Base-by-base conservation (phyloP, 2,329 filamentous ascomycete genomes). In the Exophiala lecanii-corni region DNA sequence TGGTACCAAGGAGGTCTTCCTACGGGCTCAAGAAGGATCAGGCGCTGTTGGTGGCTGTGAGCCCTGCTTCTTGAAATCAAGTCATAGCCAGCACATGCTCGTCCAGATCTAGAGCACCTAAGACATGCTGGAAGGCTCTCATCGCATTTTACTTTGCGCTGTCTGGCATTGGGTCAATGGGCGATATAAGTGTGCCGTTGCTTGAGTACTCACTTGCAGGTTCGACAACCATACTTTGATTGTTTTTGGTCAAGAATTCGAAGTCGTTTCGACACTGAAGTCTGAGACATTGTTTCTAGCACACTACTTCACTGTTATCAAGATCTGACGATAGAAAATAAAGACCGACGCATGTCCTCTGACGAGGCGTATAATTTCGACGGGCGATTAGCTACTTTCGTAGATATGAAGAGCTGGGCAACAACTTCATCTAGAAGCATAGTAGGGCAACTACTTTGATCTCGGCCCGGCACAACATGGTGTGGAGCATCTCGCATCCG, bases 171-270 rank as follows among this genome's bases (percentile, higher is more conserved):
- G 5, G 25, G 38, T 40, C 17, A 40, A 18, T 9, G 10, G 16
- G 12, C 23, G 13, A 15, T 23, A 34, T 9, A 32, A 9, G 16
- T n/a, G 13, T 40, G 25, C 6, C n/a, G 9, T 12, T 34, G 5
- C 7, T 28, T 6, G 6, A 17, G 5, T 6, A 41, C 39, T 35
- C 17, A 41, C 40, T 37, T 43, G 33, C 40, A 43, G 9, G 40
- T 43, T 15, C 31, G 31, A 43, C 40, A 43, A 33, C 40, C 40
- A 35, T 39, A 43, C 33, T 38, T 43, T 17, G 32, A 36, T 20
- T 43, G 40, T 15, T 43, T 43, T 20, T 43, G 40, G 13, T 30
- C 40, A 6, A 43, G 33, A 25, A 43, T 30, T 33, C 40, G 40
- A 28, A 37, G n/a, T 9, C 40, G 40, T 16, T 26, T 41, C 13